Conservation (phyloP, 306 rosid species). For the Myrica gale region DNA sequence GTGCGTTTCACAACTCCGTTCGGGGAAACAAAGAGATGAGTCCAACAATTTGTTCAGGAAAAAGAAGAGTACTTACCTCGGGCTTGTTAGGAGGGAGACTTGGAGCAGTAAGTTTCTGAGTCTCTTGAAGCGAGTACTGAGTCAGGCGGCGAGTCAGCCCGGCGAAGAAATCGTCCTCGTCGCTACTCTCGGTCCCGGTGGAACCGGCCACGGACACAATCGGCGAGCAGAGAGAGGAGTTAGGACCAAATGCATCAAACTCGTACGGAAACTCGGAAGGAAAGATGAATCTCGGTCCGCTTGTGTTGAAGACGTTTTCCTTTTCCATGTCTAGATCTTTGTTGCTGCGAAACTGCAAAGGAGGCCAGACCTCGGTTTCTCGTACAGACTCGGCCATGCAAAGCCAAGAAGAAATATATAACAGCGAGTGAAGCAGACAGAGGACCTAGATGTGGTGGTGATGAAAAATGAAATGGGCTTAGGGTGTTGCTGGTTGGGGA, state of each 20-base stretch:
- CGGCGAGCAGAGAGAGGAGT: slow-evolving; percentile 45
- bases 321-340: slow-evolving; percentile 30
- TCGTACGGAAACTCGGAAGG: slow-evolving; percentile 78
- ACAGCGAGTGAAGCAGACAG: background rate
- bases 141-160: slow-evolving; percentile 60
- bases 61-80: slow-evolving; percentile 40
- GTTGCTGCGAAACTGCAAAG: slow-evolving; percentile 32
- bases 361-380: slow-evolving; percentile 40
- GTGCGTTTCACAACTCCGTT: background rate
- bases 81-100: slow-evolving; percentile 29
- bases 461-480: background rate
- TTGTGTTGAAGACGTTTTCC: slow-evolving; percentile 11
- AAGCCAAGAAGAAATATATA: background rate
- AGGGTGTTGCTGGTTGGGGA: slow-evolving; percentile 40
- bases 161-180: slow-evolving; percentile 65
- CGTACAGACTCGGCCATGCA: slow-evolving; percentile 38
- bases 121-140: slow-evolving; percentile 45
- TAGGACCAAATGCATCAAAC: slow-evolving; percentile 39
- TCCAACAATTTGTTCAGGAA: too few species aligned
- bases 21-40: background rate
- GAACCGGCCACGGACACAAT: slow-evolving; percentile 47
- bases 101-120: slow-evolving; percentile 41
- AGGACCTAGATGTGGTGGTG: background rate
- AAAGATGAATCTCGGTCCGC: slow-evolving; percentile 24
- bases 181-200: slow-evolving; percentile 57